Conservation (phyloP, 2,329 filamentous ascomycete genomes). For the Calonectria honghensis region DNA sequence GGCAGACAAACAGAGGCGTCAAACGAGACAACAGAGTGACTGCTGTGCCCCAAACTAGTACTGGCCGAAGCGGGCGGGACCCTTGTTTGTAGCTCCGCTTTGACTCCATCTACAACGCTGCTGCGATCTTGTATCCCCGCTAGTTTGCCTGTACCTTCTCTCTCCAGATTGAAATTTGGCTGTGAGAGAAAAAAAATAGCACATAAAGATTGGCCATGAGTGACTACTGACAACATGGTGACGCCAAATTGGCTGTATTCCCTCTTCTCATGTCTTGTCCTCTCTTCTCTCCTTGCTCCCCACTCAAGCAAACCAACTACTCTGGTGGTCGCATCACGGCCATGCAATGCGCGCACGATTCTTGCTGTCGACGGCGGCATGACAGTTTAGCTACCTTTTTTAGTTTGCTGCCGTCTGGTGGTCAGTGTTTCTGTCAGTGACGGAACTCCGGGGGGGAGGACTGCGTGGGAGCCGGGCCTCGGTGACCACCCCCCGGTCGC, state of each 20-base stretch:
- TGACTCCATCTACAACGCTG: slow-evolving; percentile 18
- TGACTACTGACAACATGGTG: background rate
- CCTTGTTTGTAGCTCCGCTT: slow-evolving; percentile 28
- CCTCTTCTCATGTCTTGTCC: background rate
- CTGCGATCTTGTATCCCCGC: slow-evolving; percentile 26
- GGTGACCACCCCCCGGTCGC: slow-evolving; percentile 1
- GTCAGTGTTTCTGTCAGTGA: slow-evolving; percentile 20
- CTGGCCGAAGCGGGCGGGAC: slow-evolving; percentile 21
- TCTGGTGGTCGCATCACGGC: background rate
- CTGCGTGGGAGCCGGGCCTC: background rate
- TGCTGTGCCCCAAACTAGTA: slow-evolving; percentile 21
- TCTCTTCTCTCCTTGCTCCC: background rate
- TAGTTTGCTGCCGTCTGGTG: slow-evolving; percentile 18
- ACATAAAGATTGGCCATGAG: background rate
- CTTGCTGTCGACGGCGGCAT: background rate
- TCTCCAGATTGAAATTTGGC: slow-evolving; percentile 18
- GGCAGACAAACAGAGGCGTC: slow-evolving; percentile 6
- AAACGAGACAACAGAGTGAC: slow-evolving; percentile 17
- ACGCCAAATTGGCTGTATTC: background rate
- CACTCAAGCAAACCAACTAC: background rate
- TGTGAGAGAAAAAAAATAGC: background rate
- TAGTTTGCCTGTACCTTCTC: slow-evolving; percentile 16
- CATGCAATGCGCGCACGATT: slow-evolving; percentile 22
- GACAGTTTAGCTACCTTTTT: slow-evolving; percentile 11
- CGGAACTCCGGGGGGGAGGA: background rate